Evolutionary conservation across 1,284 basidiomycete species (phyloP).

Genomic region (Cystobasidiaceae sp.): DNA sequence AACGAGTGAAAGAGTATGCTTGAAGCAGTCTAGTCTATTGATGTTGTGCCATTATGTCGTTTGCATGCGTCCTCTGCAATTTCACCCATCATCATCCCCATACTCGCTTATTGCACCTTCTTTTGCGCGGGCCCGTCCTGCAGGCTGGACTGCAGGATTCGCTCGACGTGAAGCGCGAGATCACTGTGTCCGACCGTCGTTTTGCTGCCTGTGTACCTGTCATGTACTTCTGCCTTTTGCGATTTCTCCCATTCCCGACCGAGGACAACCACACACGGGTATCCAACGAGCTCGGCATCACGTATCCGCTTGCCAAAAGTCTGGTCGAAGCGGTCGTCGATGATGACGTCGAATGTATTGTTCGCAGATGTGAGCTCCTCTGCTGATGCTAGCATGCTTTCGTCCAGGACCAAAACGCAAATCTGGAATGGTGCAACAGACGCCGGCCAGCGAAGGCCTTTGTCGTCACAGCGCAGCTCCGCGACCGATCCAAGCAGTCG

Average conservation of each 20-base stretch:
- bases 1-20: no score
- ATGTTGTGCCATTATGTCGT: not conserved
- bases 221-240: slow-evolving; percentile 38
- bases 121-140: no score
- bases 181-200: not conserved
- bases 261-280: slow-evolving; percentile 41
- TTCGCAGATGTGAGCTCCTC: not conserved
- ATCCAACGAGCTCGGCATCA: slow-evolving; percentile 46
- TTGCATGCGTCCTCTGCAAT: no score
- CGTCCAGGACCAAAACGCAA: slow-evolving; percentile 34
- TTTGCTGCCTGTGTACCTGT: not conserved
- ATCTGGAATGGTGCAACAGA: slow-evolving; percentile 42
- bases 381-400: not conserved
- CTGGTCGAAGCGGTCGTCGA: slow-evolving; percentile 43
- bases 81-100: no score
- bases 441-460: slow-evolving; percentile 43
- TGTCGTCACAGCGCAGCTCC: slow-evolving; percentile 32
- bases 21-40: not conserved
- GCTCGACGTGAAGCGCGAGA: not conserved
- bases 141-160: not conserved
- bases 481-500: slow-evolving; percentile 46
- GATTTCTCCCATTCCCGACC: slow-evolving; percentile 41
- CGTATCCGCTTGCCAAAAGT: slow-evolving; percentile 44
- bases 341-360: slow-evolving; percentile 35
- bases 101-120: no score